Evolutionary conservation across 805 yeast genomes (phyloP), one percentile per base, ranked within the genome.

Genomic region (Candida palmyrensis): DNA sequence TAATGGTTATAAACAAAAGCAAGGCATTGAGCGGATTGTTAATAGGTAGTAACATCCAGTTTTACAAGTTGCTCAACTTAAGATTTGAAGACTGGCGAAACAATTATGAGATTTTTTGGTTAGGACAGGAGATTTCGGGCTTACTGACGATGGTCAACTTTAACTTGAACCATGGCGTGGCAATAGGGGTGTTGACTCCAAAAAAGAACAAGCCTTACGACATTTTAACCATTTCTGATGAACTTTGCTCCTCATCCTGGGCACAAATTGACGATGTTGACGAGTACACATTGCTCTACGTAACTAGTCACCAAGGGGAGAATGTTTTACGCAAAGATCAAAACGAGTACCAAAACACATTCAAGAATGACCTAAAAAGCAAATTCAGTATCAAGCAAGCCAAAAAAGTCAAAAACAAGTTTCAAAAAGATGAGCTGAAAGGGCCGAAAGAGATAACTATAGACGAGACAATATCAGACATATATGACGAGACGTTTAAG

Each of bases 231-330:
- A 26, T 39, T 12, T 45, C 66, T 4, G 39, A 44, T 4, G 67
- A 62, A 35, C 33, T 62, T 6, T 62, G 68, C 37, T 58, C 66
- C 9, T 41, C 62, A 11, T 58, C 66, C 10, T 60, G 66, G 66
- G 62, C 55, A 4, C 67, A 61, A 38, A 26, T 57, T 2, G 43
- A 43, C 27, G 59, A 47, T 15, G 36, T 18, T 2, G 59, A 59
- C 29, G 50, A 47, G 24, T 35, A 34, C 27, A 38, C 45, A 2
- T 39, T 62, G 18, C 22, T 58, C 7, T 62, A 57, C 35, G 48
- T 56, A 6, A 59, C 67, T 4, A 41, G 56, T 3, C 62, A 58
- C 37, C 68, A 62, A 37, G 42, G 59, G n/a, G 61, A 60, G 30
- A 57, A 56, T 27, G 50, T 52, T 45, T 22, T 46, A 14, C 17